A percentile compares a stretch with the other conserved stretches of the same genome.
phyloP scores from a whole-genome alignment of 1,284 basidiomycete species.

The Mycena citricolor region DNA sequence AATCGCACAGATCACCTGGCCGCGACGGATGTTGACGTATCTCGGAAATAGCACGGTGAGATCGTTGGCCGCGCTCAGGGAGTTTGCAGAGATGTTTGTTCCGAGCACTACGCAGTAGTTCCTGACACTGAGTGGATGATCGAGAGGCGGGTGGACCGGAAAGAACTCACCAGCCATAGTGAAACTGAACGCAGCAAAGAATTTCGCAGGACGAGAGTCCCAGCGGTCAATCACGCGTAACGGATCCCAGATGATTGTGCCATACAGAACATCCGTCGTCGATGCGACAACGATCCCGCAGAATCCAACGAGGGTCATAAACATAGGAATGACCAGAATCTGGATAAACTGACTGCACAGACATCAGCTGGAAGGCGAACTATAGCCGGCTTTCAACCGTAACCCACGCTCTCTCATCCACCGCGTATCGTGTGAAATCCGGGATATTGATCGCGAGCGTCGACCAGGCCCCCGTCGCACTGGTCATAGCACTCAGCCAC shows the following conservation, averaged over 20 bases:
- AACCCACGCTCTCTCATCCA: conserved; percentile 10
- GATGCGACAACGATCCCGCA: conserved; percentile 65
- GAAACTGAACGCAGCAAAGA: conserved; percentile 72
- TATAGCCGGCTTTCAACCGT: too few species aligned
- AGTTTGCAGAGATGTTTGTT: conserved; percentile 75
- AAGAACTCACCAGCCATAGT: conserved; percentile 41
- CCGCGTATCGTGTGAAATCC: conserved; percentile 35
- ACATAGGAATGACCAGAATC: conserved; percentile 63
- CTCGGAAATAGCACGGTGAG: conserved; percentile 64
- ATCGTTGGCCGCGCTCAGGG: conserved; percentile 74
- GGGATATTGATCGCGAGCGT: conserved; percentile 75
- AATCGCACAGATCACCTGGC: conserved; percentile 70
- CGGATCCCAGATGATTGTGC: conserved; percentile 50
- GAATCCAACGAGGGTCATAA: conserved; percentile 56
- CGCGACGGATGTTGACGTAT: conserved; percentile 77
- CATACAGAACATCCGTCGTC: conserved; percentile 61
- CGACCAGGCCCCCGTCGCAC: conserved; percentile 62
- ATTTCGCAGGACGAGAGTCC: conserved; percentile 76
- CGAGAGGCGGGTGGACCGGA: not conserved
- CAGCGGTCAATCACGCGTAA: conserved; percentile 58
- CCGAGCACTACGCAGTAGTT: too few species aligned
- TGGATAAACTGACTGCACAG: conserved; percentile 61
- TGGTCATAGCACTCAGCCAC: conserved; percentile 68
- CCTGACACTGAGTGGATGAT: conserved; percentile 39
- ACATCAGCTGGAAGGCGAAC: not conserved